Evolutionary conservation across 1,284 basidiomycete genomes (phyloP).

Genomic region (Moniliophthora roreri): DNA sequence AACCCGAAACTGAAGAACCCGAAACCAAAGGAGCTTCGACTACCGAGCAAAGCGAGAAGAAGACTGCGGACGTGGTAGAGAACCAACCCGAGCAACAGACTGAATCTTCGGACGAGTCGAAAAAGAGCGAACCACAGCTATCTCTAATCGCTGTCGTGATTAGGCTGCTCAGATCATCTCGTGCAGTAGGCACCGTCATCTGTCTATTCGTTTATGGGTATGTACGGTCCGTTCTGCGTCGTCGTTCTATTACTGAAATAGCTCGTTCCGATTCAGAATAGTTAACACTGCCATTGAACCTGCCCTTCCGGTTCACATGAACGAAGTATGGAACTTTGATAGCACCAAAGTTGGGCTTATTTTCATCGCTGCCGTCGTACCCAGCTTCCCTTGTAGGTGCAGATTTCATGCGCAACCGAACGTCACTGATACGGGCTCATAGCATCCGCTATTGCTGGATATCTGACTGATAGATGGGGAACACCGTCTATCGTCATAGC

Average conservation of each 20-base stretch:
- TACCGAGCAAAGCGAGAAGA: conserved; percentile 4
- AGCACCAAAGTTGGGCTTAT: conserved; percentile 67
- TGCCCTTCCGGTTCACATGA: conserved; percentile 65
- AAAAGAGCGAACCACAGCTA: too few species aligned
- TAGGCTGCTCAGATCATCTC: too few species aligned
- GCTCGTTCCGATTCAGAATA: conserved; percentile 39
- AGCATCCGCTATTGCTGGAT: conserved; percentile 67
- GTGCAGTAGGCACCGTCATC: conserved; percentile 10
- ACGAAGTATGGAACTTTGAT: conserved; percentile 58
- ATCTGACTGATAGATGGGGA: conserved; percentile 61
- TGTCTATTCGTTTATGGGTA: conserved; percentile 60
- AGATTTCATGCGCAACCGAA: background rate
- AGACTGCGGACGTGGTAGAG: background rate
- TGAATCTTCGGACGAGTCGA: too few species aligned
- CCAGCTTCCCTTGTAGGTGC: conserved; percentile 60
- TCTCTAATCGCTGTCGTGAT: too few species aligned
- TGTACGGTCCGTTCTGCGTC: conserved; percentile 3
- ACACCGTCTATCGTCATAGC: conserved; percentile 54
- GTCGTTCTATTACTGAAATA: background rate
- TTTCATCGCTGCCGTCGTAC: conserved; percentile 67
- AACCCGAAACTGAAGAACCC: background rate
- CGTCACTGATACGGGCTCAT: conserved; percentile 16
- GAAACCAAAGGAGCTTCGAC: conserved; percentile 8
- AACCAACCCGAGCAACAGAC: too few species aligned
- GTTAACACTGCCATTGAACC: conserved; percentile 59